phyloP scores from a whole-genome alignment of 129 eudicot species.

The Solidago caesia region DNA sequence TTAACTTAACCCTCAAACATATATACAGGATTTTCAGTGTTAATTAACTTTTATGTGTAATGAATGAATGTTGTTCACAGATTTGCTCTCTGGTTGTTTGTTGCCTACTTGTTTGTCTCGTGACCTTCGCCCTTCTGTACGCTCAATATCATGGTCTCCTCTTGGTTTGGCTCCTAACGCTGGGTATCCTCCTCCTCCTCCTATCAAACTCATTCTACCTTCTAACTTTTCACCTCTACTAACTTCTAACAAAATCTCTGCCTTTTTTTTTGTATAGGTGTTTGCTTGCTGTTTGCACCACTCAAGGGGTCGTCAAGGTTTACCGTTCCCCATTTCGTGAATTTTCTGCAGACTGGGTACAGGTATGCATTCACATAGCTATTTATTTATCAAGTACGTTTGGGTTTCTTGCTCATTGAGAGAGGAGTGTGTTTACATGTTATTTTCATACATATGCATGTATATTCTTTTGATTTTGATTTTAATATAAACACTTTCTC shows the following conservation, averaged over 20 bases:
- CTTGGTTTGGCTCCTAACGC: slow-evolving; percentile 65
- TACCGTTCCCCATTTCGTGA: slow-evolving; percentile 76
- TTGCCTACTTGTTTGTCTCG: slow-evolving; percentile 55
- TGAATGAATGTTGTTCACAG: slow-evolving; percentile 31
- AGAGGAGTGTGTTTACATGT: too few species aligned
- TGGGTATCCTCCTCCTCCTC: slow-evolving; percentile 47
- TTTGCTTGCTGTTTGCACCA: slow-evolving; percentile 93
- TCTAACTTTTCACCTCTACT: not conserved
- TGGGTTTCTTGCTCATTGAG: not conserved
- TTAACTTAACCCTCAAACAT: not conserved
- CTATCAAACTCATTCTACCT: not conserved
- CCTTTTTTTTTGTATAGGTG: slow-evolving; percentile 41
- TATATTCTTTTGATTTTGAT: too few species aligned
- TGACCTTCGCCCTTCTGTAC: slow-evolving; percentile 65
- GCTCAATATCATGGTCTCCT: slow-evolving; percentile 93
- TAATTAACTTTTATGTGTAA: too few species aligned
- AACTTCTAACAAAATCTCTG: not conserved
- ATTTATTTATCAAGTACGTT: not conserved
- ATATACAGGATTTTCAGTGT: not conserved
- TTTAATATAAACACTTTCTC: too few species aligned
- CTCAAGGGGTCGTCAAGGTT: slow-evolving; percentile 69
- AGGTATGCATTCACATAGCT: slow-evolving; percentile 44
- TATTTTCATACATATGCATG: too few species aligned
- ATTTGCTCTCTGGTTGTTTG: slow-evolving; percentile 58
- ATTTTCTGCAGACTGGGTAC: slow-evolving; percentile 77